Conservation (phyloP, 164 flowering plant species). For the Magnolia changhungtana region DNA sequence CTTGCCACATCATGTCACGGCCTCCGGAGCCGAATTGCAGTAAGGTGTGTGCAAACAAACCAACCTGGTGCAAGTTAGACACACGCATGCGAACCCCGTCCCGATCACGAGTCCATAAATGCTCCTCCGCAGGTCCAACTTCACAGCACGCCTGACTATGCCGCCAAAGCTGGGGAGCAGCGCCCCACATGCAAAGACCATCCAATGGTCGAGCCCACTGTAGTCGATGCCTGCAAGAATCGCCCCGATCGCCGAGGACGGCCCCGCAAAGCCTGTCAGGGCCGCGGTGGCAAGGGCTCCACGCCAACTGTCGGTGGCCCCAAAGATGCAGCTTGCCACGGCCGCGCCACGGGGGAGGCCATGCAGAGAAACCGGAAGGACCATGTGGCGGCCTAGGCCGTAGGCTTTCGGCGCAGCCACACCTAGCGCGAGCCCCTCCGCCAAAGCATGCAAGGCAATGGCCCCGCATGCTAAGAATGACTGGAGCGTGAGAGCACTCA, state of each 20-base stretch:
- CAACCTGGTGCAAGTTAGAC: conserved; percentile 67
- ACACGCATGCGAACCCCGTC: conserved; percentile 49
- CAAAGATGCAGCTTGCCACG: conserved; percentile 85
- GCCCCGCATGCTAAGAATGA: conserved; percentile 78
- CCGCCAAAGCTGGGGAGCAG: conserved; percentile 64
- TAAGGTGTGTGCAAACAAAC: conserved; percentile 93
- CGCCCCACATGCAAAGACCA: conserved; percentile 91
- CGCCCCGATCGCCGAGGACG: conserved; percentile 84
- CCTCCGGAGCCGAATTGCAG: conserved; percentile 95
- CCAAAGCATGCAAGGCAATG: conserved; percentile 73
- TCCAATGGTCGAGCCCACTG: conserved; percentile 75
- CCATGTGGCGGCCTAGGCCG: conserved; percentile 89
- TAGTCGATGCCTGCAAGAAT: conserved; percentile 86
- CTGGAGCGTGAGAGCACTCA: conserved; percentile 71
- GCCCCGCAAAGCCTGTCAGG: conserved; percentile 74
- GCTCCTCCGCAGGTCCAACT: conserved; percentile 53
- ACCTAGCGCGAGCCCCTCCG: conserved; percentile 90
- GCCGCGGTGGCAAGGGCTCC: conserved; percentile 72
- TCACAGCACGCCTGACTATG: conserved; percentile 49
- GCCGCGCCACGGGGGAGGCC: conserved; percentile 97
- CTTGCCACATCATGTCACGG: conserved; percentile 50
- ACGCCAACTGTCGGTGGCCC: conserved; percentile 90
- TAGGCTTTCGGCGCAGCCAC: conserved; percentile 98
- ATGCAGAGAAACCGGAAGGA: conserved; percentile 84
- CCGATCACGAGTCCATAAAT: conserved; percentile 58